Percentiles rank a stretch among this genome's conserved stretches.
Evolutionary conservation across 495 filamentous ascomycete genomes (phyloP).

Genomic region (Hypoxylon crocopeplum): DNA sequence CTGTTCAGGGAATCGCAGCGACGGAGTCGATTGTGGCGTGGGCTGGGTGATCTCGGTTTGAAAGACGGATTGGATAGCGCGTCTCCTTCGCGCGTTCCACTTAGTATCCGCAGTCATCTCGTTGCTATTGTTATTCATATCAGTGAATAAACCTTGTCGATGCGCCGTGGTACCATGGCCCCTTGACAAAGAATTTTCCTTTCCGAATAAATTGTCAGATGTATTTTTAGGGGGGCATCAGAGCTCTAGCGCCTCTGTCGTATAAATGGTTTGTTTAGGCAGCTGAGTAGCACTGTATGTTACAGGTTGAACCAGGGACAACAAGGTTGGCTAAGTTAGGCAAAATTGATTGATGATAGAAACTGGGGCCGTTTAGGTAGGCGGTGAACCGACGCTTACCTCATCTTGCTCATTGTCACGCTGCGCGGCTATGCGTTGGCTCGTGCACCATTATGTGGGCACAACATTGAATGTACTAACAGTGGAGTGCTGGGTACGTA

Average conservation of each 20-base stretch:
- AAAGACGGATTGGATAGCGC: conserved; percentile 61
- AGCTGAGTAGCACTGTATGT: conserved; percentile 21
- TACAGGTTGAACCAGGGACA: conserved; percentile 5
- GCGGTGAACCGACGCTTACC: conserved; percentile 26
- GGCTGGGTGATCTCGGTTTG: conserved; percentile 51
- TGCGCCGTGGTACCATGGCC: conserved; percentile 12
- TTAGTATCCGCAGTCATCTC: conserved; percentile 37
- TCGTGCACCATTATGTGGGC: too few relatives aligned
- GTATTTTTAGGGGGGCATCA: conserved; percentile 30
- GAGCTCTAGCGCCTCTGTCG: not conserved
- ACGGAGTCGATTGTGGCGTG: conserved; percentile 51
- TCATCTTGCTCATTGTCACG: not conserved
- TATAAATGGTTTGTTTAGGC: conserved; percentile 11
- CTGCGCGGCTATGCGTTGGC: not conserved
- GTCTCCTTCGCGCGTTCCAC: conserved; percentile 50
- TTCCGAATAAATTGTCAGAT: conserved; percentile 12
- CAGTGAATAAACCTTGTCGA: conserved; percentile 13
- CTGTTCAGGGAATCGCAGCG: conserved; percentile 40
- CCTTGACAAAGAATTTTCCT: conserved; percentile 5
- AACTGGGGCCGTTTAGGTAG: conserved; percentile 24
- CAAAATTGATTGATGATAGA: conserved; percentile 19
- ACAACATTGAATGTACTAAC: too few relatives aligned
- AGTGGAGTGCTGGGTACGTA: too few relatives aligned
- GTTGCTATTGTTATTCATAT: conserved; percentile 20
- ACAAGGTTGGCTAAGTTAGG: conserved; percentile 21